A percentile compares a stretch with the other conserved stretches of the same genome.
phyloP scores from a whole-genome alignment of 192 early-diverging fungal species.

The Lobosporangium transversale region DNA sequence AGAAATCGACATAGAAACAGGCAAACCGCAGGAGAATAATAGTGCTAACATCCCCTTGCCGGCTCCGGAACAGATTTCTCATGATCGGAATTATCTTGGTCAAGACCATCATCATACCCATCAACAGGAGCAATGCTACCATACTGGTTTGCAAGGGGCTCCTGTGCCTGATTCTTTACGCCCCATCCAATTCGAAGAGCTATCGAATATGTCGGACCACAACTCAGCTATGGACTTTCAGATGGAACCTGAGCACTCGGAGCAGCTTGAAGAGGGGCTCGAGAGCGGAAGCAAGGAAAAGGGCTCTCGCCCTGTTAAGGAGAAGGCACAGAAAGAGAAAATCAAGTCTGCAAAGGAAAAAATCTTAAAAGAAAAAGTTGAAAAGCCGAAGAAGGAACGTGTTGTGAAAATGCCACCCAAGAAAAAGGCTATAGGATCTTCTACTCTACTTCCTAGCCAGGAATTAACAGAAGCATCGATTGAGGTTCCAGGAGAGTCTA shows the following conservation, averaged over 20 bases:
- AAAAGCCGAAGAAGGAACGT: conserved; percentile 40
- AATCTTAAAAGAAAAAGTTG: conserved; percentile 12
- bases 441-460: not conserved
- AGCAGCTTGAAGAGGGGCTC: not conserved
- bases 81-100: not conserved
- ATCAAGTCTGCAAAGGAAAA: conserved; percentile 30
- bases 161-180: too few relatives aligned
- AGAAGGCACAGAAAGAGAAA: conserved; percentile 32
- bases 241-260: not conserved
- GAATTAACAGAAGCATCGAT: not conserved
- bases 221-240: not conserved
- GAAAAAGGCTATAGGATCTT: conserved; percentile 18
- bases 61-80: not conserved
- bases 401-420: conserved; percentile 21
- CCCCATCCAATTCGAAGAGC: too few relatives aligned
- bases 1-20: conserved; percentile 2
- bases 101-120: not conserved
- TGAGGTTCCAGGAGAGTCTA: not conserved
- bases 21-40: conserved; percentile 4
- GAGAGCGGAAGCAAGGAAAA: conserved; percentile 19
- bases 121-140: not conserved
- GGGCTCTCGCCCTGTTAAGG: conserved; percentile 4
- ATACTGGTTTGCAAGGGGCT: not conserved
- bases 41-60: not conserved
- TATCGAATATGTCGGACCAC: too few relatives aligned